Conservation (phyloP, 306 rosid species). For the Trifolium pratense region DNA sequence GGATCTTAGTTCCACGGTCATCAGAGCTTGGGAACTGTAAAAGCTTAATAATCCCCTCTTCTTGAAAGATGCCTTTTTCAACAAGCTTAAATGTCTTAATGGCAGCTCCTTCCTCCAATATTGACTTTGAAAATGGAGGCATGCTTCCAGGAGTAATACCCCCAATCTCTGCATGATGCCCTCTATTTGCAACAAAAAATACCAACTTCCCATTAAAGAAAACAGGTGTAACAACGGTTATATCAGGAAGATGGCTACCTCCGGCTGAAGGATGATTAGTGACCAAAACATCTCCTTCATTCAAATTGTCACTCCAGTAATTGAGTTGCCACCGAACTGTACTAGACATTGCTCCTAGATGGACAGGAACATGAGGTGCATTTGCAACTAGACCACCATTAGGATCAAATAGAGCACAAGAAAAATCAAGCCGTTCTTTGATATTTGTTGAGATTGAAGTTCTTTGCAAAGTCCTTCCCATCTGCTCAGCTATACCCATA, state of each 20-base stretch:
- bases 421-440: conserved; percentile 93
- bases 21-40: conserved; percentile 67
- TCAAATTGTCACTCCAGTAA: conserved; percentile 73
- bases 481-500: conserved; percentile 99
- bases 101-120: conserved; percentile 94
- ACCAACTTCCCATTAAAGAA: conserved; percentile 73
- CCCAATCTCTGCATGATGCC: conserved; percentile 96
- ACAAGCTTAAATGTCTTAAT: conserved; percentile 93
- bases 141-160: conserved; percentile 96
- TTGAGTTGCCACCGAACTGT: conserved; percentile 89
- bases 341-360: conserved; percentile 94
- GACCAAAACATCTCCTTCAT: conserved; percentile 92
- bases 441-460: conserved; percentile 96
- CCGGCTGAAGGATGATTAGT: conserved; percentile 97
- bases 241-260: conserved; percentile 98
- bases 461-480: conserved; percentile 96
- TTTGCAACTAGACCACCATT: conserved; percentile 94
- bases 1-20: conserved; percentile 55
- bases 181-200: conserved; percentile 90
- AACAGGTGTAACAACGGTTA: conserved; percentile 89
- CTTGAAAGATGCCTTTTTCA: conserved; percentile 80
- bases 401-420: conserved; percentile 95
- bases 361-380: conserved; percentile 96
- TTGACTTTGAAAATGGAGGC: conserved; percentile 92
- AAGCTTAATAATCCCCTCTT: conserved; percentile 75